Evolutionary conservation across 192 early-diverging fungal species (phyloP).

Genomic region (Lunasporangiospora selenospora): DNA sequence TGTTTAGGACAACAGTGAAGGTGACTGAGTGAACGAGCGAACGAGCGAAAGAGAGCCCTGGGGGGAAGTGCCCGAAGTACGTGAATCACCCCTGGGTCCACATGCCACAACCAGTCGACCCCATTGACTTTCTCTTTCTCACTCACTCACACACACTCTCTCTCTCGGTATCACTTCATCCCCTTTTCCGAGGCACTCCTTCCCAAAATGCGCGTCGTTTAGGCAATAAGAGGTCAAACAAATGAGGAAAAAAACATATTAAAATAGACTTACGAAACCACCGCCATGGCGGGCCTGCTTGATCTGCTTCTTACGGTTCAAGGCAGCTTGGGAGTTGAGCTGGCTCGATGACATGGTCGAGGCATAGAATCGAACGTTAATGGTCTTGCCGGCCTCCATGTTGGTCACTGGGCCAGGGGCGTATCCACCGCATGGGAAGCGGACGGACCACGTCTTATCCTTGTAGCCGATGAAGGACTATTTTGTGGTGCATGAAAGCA

Average conservation of each 20-base stretch:
- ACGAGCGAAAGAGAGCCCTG: too few relatives aligned
- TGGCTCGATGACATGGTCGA: constrained; percentile 20
- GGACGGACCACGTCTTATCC: constrained; percentile 18
- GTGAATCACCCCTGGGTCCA: too few relatives aligned
- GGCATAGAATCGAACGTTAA: constrained; percentile 57
- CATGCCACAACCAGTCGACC: too few relatives aligned
- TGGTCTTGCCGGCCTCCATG: constrained; percentile 56
- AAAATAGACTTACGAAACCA: constrained; percentile 49
- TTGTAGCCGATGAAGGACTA: constrained; percentile 43
- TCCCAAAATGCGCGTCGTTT: too few relatives aligned
- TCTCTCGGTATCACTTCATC: too few relatives aligned
- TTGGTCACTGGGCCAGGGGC: constrained; percentile 47
- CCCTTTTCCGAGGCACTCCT: too few relatives aligned
- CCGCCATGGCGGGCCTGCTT: constrained; percentile 65
- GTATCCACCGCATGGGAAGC: constrained; percentile 51
- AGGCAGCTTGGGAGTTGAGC: constrained; percentile 27
- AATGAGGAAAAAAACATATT: background rate
- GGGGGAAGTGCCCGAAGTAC: too few relatives aligned
- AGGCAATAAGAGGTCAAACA: background rate
- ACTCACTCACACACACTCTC: too few relatives aligned
- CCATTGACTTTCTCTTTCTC: too few relatives aligned
- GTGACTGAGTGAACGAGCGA: too few relatives aligned
- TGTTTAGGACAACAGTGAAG: too few relatives aligned
- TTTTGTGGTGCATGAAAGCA: background rate
- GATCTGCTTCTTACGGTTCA: constrained; percentile 15